Evolutionary conservation across 108 stramenopile species (phyloP).

Genomic region (Chaetoceros muelleri): DNA sequence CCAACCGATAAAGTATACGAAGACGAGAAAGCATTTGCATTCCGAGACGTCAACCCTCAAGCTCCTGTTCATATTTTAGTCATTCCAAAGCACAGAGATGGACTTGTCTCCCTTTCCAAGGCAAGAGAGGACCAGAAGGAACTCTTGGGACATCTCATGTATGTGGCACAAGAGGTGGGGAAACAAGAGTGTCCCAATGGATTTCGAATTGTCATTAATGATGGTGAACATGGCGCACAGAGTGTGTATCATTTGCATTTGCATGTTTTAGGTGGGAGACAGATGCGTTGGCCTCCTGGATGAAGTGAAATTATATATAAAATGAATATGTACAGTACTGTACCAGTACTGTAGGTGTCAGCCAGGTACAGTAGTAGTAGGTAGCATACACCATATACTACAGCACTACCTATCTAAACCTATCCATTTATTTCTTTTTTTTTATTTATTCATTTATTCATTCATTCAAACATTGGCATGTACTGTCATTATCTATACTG

Average conservation of each 20-base stretch:
- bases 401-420: too few species aligned
- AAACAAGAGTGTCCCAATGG: conserved; percentile 80
- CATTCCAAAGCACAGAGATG: conserved; percentile 94
- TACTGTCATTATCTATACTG: too few species aligned
- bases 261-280: conserved; percentile 87
- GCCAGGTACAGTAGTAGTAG: too few species aligned
- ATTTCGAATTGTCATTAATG: conserved; percentile 91
- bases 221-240: conserved; percentile 88
- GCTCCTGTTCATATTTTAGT: conserved; percentile 92
- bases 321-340: too few species aligned
- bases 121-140: conserved; percentile 85
- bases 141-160: conserved; percentile 92
- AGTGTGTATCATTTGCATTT: conserved; percentile 89
- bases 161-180: conserved; percentile 78
- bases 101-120: conserved; percentile 82
- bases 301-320: conserved; percentile 13
- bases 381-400: too few species aligned
- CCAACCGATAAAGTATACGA: conserved; percentile 85
- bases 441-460: too few species aligned
- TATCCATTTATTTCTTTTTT: too few species aligned
- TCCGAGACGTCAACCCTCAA: conserved; percentile 89
- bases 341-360: too few species aligned
- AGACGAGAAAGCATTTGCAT: conserved; percentile 86
- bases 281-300: conserved; percentile 91
- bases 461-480: too few species aligned